Evolutionary conservation across 2,329 filamentous ascomycete genomes (phyloP).

Genomic region (Ophiocordyceps polyrhachis-furcata): DNA sequence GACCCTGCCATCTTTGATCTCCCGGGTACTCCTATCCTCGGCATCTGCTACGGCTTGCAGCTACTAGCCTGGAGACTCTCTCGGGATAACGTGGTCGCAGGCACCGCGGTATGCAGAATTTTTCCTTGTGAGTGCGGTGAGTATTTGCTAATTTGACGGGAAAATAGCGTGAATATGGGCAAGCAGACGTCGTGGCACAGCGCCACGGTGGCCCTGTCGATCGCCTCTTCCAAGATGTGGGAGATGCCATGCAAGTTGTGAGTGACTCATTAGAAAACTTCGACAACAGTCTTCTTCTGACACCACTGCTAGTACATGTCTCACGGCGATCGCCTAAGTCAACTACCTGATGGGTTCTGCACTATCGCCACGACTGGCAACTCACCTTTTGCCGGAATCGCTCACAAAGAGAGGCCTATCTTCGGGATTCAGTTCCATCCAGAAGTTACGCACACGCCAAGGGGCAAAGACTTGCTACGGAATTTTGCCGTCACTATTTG

Average conservation of each 20-base stretch:
- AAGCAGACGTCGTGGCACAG: constrained; percentile 17
- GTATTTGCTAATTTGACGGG: background rate
- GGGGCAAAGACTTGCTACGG: constrained; percentile 49
- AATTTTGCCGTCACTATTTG: constrained; percentile 84
- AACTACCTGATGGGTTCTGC: constrained; percentile 54
- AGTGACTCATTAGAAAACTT: background rate
- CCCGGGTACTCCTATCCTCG: constrained; percentile 9
- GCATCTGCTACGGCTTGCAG: constrained; percentile 14
- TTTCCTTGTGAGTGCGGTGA: background rate
- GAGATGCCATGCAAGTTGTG: constrained; percentile 21
- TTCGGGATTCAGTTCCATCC: constrained; percentile 72
- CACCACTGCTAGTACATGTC: constrained; percentile 48
- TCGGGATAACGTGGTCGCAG: constrained; percentile 6
- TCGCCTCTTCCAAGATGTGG: constrained; percentile 58
- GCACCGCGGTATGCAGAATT: constrained; percentile 1
- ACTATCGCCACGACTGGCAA: constrained; percentile 60
- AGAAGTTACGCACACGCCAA: constrained; percentile 40
- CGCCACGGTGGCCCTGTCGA: constrained; percentile 35
- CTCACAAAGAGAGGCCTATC: constrained; percentile 48
- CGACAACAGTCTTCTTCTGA: background rate
- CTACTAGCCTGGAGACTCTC: constrained; percentile 45
- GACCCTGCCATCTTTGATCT: constrained; percentile 39
- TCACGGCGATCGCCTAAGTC: constrained; percentile 69
- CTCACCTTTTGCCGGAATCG: constrained; percentile 63
- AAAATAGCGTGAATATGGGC: constrained; percentile 4